Evolutionary conservation across 352 stramenopile genomes (phyloP).

Genomic region (Phytophthora parvispora): DNA sequence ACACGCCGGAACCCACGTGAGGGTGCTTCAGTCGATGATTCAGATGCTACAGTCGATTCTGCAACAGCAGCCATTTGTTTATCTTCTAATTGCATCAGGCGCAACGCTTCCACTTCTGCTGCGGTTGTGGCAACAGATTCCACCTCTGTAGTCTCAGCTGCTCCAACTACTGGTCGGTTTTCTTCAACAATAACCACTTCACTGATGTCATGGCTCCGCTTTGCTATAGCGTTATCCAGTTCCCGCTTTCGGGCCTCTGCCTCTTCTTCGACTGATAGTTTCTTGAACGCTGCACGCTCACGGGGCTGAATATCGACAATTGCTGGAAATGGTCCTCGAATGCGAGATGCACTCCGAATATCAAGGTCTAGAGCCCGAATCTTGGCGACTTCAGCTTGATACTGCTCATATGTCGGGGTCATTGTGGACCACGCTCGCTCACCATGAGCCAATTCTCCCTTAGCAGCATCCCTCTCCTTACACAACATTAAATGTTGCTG

Average conservation of each 20-base stretch:
- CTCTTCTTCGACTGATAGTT: conserved; percentile 87
- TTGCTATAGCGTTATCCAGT: conserved; percentile 72
- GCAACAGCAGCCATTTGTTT: not conserved
- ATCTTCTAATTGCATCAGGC: conserved; percentile 25
- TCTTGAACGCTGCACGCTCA: conserved; percentile 75
- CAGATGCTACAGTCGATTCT: not conserved
- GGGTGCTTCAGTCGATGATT: not conserved
- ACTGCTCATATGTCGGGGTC: conserved; percentile 72
- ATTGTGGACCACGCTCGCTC: conserved; percentile 53
- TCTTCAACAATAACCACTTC: conserved; percentile 19
- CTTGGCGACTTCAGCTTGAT: conserved; percentile 59
- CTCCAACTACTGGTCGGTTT: not conserved
- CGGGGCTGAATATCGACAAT: conserved; percentile 61
- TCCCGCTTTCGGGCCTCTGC: conserved; percentile 64
- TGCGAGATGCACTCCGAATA: conserved; percentile 40
- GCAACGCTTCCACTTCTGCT: not conserved
- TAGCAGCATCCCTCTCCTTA: conserved; percentile 60
- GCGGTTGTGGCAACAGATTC: conserved; percentile 1
- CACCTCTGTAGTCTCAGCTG: not conserved
- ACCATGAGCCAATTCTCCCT: conserved; percentile 58
- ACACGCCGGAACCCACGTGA: conserved; percentile 44
- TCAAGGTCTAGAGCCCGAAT: conserved; percentile 58
- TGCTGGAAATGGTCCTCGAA: conserved; percentile 65
- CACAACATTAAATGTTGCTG: conserved; percentile 51
- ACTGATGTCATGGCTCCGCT: conserved; percentile 61